phyloP scores from a whole-genome alignment of 805 yeast genomes.

The Metschnikowia kunwiensis region DNA sequence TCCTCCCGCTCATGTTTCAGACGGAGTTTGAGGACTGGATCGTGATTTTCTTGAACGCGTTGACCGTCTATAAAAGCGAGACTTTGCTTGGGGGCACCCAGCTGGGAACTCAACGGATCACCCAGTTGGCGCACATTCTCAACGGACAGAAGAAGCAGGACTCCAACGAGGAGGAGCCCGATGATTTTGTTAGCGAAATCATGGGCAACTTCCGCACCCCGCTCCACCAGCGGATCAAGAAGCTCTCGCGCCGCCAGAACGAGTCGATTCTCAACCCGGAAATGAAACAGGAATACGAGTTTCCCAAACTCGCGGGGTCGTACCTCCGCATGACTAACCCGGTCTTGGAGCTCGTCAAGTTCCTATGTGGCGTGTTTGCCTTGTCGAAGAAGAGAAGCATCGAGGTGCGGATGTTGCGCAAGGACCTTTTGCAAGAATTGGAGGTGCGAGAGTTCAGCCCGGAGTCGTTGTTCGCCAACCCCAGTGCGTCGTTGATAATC shows the following conservation, averaged over 20 bases:
- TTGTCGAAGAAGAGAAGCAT: slow-evolving; percentile 61
- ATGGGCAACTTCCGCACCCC: slow-evolving; percentile 60
- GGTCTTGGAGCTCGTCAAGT: slow-evolving; percentile 74
- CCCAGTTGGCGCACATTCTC: slow-evolving; percentile 61
- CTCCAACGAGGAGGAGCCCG: slow-evolving; percentile 34
- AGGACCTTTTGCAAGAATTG: slow-evolving; percentile 66
- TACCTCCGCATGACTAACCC: slow-evolving; percentile 61
- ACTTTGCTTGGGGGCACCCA: slow-evolving; percentile 36
- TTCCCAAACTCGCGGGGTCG: slow-evolving; percentile 78
- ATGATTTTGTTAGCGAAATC: slow-evolving; percentile 41
- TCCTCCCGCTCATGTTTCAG: slow-evolving; percentile 70
- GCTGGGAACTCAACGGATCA: slow-evolving; percentile 54
- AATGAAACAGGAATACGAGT: slow-evolving; percentile 59
- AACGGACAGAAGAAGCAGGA: slow-evolving; percentile 41
- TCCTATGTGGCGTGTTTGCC: slow-evolving; percentile 65
- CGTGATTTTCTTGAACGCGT: slow-evolving; percentile 65
- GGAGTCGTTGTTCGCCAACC: slow-evolving; percentile 69
- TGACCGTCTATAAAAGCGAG: slow-evolving; percentile 53
- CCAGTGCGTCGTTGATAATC: slow-evolving; percentile 65
- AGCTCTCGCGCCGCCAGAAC: slow-evolving; percentile 63
- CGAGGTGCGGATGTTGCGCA: slow-evolving; percentile 72
- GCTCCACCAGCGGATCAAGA: slow-evolving; percentile 61
- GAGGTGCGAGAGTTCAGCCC: slow-evolving; percentile 83
- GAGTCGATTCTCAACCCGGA: slow-evolving; percentile 70
- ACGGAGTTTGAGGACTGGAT: slow-evolving; percentile 89